phyloP scores from a whole-genome alignment of 495 filamentous ascomycete species.

The Aspergillus homomorphus region DNA sequence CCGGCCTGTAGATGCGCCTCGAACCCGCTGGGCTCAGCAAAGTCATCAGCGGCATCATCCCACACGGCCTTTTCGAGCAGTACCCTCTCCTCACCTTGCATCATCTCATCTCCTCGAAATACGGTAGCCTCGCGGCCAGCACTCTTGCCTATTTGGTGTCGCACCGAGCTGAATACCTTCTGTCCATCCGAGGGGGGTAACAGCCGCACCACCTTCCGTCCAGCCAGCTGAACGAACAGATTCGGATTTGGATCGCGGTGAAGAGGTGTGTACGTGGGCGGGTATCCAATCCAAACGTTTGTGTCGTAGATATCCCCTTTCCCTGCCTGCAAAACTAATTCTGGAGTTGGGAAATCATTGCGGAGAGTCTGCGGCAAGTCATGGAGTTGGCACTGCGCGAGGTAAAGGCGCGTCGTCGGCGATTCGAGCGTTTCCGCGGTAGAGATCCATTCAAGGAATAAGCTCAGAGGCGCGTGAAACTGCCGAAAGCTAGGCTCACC shows the following conservation, averaged over 20 bases:
- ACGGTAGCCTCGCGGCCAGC: constrained; percentile 44
- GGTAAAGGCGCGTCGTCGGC: constrained; percentile 57
- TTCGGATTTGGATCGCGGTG: constrained; percentile 96
- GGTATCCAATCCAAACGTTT: constrained; percentile 83
- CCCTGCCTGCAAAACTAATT: constrained; percentile 56
- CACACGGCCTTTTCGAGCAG: constrained; percentile 69
- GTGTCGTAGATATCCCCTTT: constrained; percentile 78
- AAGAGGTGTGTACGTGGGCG: constrained; percentile 83
- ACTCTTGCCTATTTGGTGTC: constrained; percentile 41
- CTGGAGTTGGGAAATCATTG: constrained; percentile 66
- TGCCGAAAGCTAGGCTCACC: constrained; percentile 43
- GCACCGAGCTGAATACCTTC: constrained; percentile 56
- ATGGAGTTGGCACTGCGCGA: constrained; percentile 75
- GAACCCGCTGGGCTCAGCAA: constrained; percentile 32
- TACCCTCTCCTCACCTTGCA: constrained; percentile 69
- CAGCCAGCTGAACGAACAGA: constrained; percentile 78
- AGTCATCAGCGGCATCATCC: constrained; percentile 32
- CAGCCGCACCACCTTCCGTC: constrained; percentile 70
- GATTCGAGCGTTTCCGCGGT: constrained; percentile 28
- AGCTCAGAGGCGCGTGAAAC: constrained; percentile 53
- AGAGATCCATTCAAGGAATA: constrained; percentile 56
- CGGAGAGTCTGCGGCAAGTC: constrained; percentile 60
- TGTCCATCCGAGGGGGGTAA: constrained; percentile 59
- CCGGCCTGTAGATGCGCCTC: constrained; percentile 61
- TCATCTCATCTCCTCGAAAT: constrained; percentile 88